phyloP scores from a whole-genome alignment of 129 eudicot species.

The Ambrosia trifida region DNA sequence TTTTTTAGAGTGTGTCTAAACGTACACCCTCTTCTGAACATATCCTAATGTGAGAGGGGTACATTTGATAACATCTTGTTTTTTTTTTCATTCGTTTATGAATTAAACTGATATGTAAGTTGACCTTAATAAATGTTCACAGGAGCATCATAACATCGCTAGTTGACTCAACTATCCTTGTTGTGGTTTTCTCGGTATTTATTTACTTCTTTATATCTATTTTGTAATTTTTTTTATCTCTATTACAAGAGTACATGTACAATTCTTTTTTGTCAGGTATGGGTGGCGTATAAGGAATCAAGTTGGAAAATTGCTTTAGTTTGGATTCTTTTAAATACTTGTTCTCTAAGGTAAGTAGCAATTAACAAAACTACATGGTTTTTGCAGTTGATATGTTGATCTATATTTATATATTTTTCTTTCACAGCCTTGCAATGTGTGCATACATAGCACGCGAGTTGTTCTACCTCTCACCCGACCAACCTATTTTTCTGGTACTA shows the following conservation, averaged over 20 bases:
- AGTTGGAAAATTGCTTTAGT: conserved; percentile 51
- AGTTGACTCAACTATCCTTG: background rate
- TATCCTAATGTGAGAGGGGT: too few species aligned
- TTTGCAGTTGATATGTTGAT: background rate
- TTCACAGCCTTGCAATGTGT: conserved; percentile 60
- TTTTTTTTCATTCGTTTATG: too few species aligned
- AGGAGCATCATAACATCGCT: conserved; percentile 8
- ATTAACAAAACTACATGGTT: too few species aligned
- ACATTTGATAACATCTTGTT: too few species aligned
- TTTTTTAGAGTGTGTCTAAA: background rate
- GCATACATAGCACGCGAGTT: conserved; percentile 62
- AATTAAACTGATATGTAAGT: too few species aligned
- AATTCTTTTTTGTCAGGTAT: conserved; percentile 50
- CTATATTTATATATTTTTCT: background rate
- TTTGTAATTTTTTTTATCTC: background rate
- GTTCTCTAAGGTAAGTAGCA: conserved; percentile 59
- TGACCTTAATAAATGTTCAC: background rate
- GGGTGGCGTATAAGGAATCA: conserved; percentile 81
- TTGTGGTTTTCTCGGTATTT: conserved; percentile 15
- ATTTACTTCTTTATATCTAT: background rate
- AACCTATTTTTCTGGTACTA: conserved; percentile 63
- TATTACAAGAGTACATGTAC: background rate
- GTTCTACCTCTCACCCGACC: conserved; percentile 50
- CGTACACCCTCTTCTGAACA: too few species aligned
- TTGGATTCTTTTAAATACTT: conserved; percentile 57